Conservation (phyloP, 176 grass and related monocot species). For the Lolium perenne region DNA sequence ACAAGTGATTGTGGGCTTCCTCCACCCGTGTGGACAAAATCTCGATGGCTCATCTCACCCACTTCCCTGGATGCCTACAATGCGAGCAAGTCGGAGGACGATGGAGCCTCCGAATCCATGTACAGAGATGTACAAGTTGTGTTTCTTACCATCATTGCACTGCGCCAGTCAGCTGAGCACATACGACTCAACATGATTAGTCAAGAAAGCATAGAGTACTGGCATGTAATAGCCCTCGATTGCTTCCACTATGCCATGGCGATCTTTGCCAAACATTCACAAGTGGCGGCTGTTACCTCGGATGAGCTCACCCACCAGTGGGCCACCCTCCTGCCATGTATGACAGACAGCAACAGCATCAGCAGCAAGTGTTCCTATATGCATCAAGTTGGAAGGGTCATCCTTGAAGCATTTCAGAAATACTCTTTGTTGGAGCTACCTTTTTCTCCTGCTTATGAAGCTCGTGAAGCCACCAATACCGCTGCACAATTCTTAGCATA, state of each 20-base stretch:
- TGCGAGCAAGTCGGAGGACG: not conserved
- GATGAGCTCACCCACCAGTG: slow-evolving; percentile 20
- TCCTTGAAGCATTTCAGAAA: not conserved
- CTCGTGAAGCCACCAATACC: not conserved
- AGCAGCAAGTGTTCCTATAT: not conserved
- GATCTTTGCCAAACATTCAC: not conserved
- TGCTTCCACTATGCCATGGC: slow-evolving; percentile 26
- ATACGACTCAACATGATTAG: not conserved
- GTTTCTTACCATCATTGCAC: not conserved
- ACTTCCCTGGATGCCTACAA: not conserved
- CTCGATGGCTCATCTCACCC: not conserved
- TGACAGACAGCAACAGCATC: too few relatives aligned
- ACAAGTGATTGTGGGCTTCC: not conserved
- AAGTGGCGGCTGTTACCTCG: not conserved
- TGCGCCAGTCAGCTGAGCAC: not conserved
- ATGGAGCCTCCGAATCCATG: not conserved
- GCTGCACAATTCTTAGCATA: not conserved
- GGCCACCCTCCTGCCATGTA: not conserved
- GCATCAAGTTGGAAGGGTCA: slow-evolving; percentile 4
- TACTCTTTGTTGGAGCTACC: slow-evolving; percentile 21
- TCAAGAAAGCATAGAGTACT: not conserved
- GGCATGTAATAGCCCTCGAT: not conserved
- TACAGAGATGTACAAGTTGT: not conserved
- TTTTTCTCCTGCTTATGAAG: not conserved
- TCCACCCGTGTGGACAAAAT: accelerated